Conservation (phyloP, 306 rosid species). For the Begonia loranthoides region DNA sequence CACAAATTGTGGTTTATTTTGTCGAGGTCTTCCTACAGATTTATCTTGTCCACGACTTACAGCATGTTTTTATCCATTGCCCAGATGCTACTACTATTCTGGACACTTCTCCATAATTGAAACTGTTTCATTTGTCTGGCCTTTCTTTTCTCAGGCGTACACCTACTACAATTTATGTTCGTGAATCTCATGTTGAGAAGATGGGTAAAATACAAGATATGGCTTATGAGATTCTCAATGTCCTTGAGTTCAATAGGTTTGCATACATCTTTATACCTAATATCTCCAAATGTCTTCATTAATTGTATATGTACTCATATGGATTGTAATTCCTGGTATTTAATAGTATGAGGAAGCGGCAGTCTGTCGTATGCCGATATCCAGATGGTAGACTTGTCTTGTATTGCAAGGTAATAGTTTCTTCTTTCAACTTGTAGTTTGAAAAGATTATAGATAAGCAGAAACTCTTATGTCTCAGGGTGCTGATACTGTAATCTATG, state of each 20-base stretch:
- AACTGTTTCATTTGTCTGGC: too few species aligned
- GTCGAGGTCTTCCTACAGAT: too few species aligned
- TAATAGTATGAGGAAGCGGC: slow-evolving; percentile 90
- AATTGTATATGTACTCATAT: slow-evolving; percentile 7
- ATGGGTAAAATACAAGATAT: slow-evolving; percentile 60
- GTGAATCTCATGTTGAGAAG: slow-evolving; percentile 84
- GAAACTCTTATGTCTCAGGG: slow-evolving; percentile 54
- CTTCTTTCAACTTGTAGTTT: slow-evolving; percentile 15
- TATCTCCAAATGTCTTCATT: not conserved
- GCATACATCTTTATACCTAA: slow-evolving; percentile 5
- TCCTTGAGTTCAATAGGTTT: slow-evolving; percentile 91
- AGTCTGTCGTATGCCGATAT: slow-evolving; percentile 90
- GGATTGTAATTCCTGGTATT: slow-evolving; percentile 14
- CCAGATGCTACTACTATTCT: too few species aligned
- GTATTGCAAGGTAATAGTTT: slow-evolving; percentile 83
- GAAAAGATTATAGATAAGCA: slow-evolving; percentile 18
- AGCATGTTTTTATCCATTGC: too few species aligned
- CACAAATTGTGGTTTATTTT: too few species aligned
- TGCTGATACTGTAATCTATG: slow-evolving; percentile 83
- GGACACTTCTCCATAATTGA: too few species aligned
- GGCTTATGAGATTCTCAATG: slow-evolving; percentile 82
- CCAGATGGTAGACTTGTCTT: slow-evolving; percentile 87
- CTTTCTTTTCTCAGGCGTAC: slow-evolving; percentile 56
- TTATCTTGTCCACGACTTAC: too few species aligned
- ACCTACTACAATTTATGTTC: slow-evolving; percentile 74